A percentile compares a stretch with the other conserved stretches of the same genome.
These are phyloP conservation scores for Myriosclerotinia scirpicola DNA, from an alignment of 2,329 filamentous ascomycete genomes.

Conservation along the genomic window DNA sequence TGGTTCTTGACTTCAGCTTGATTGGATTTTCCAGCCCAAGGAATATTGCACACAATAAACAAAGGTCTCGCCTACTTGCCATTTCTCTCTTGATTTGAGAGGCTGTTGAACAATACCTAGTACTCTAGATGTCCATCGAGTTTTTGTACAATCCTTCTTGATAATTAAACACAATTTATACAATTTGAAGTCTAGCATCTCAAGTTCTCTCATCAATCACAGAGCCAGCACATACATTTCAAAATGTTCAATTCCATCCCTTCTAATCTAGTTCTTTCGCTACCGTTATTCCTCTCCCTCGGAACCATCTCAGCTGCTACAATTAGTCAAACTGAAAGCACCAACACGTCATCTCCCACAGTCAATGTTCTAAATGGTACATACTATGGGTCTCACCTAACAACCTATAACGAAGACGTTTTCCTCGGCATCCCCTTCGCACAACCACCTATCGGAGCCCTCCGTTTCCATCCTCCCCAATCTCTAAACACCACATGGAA, in stretches of 20 bases:
- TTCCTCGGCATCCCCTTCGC: conserved; percentile 33
- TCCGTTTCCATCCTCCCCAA: conserved; percentile 25
- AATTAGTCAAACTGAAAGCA: neutral
- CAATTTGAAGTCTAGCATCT: neutral
- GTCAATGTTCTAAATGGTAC: conserved; percentile 32
- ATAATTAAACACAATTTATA: too few species aligned
- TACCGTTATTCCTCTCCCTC: neutral
- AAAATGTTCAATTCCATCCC: neutral
- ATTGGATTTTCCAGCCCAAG: neutral
- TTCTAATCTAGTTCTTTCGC: neutral
- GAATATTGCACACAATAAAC: too few species aligned
- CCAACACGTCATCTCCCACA: conserved; percentile 23
- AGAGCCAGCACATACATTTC: too few species aligned
- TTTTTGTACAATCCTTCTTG: too few species aligned
- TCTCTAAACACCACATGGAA: conserved; percentile 25
- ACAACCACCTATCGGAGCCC: conserved; percentile 22
- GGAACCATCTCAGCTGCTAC: neutral
- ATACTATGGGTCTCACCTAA: conserved; percentile 27
- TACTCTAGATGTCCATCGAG: too few species aligned
- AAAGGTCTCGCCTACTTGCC: too few species aligned
- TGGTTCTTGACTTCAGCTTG: neutral
- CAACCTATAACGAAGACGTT: conserved; percentile 29
- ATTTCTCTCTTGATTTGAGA: conserved; percentile 44
- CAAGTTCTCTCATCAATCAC: neutral
- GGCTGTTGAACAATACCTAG: conserved; percentile 34